Percentiles rank a stretch among this genome's conserved stretches.
These are phyloP conservation scores for Lasiodiplodia sp. DNA, from an alignment of 2,329 filamentous ascomycete genomes.

Conservation along the genomic window DNA sequence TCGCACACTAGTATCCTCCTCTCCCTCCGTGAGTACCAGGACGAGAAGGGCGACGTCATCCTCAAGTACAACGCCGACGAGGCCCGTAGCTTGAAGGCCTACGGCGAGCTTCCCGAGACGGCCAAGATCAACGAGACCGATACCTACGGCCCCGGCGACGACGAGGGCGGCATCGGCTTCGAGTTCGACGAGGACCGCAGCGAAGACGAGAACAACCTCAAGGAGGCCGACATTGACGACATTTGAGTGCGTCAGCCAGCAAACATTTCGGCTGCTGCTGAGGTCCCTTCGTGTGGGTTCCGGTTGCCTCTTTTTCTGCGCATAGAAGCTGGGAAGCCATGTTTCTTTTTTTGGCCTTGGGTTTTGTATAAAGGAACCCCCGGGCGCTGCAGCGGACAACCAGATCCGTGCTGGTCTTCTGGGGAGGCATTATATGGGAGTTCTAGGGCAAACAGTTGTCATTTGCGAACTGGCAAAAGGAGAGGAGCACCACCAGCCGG, in stretches of 20 bases:
- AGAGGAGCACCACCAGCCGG: constrained; percentile 17
- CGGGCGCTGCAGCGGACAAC: background rate
- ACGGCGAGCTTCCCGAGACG: constrained; percentile 94
- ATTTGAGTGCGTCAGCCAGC: constrained; percentile 62
- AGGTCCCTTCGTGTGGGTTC: no score
- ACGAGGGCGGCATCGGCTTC: constrained; percentile 91
- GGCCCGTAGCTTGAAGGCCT: constrained; percentile 92
- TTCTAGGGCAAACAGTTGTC: background rate
- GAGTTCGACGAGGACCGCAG: constrained; percentile 96
- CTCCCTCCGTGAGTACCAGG: constrained; percentile 89
- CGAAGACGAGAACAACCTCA: constrained; percentile 65
- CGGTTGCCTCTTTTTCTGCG: background rate
- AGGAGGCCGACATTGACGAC: constrained; percentile 94
- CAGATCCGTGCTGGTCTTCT: constrained; percentile 9
- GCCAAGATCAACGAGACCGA: constrained; percentile 99
- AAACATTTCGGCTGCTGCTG: no score
- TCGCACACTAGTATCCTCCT: constrained; percentile 39
- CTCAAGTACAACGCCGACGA: constrained; percentile 79
- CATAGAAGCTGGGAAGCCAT: background rate
- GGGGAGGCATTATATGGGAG: constrained; percentile 12
- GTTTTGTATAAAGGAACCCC: background rate
- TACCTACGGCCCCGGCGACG: constrained; percentile 87
- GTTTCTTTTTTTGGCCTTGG: constrained; percentile 1
- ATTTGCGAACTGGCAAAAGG: constrained; percentile 1
- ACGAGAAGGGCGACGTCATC: constrained; percentile 91